Base-by-base conservation (phyloP, 1,284 basidiomycete genomes). In the Neotropicomus parvogracilis region DNA sequence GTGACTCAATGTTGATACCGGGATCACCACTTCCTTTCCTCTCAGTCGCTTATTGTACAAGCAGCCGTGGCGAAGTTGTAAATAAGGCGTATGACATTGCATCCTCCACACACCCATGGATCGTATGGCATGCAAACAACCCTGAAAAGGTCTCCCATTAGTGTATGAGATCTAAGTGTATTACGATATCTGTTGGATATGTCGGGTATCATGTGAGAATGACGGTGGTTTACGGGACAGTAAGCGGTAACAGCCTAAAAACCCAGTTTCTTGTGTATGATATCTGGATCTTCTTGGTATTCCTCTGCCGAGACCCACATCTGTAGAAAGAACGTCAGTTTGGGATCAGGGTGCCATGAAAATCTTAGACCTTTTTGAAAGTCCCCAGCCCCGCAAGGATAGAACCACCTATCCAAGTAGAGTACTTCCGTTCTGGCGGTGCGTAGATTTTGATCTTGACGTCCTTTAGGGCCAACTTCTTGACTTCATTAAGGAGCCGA, bases 231-330 rank as follows among this genome's bases (percentile, higher is more conserved):
- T 44, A 38, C 40, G 32, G 40, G 27, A 37, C 21, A 19, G 37
- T 26, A 46, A 46, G 16, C 24, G 29, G 42, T 31, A 26, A 48
- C 46, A 40, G n/a, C 40, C 54, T 63, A 90, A 66, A 91, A 91
- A 43, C 85, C 87, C 52, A 84, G 77, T 68, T 91, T 92, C 71
- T 89, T 93, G 70, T 97, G 94, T 63, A 97, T 97, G 62, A 97
- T 90, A 62, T 97, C 94, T 39, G 95, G 95, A 72, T 99, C 97
- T 70, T 99, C 97, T 70, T 95, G 92, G 67, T 98, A 99, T 71
- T 99, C 97, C 67, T 99, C 97, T 35, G 95, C 95, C 35, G 93
- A 97, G 40, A 99, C 92, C 93, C 93, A 97, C 93, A 97, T 95
- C 92, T 95, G 50, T 24, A 36, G 40, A 46, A 43, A 28, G 39